Percentiles rank a stretch among this genome's conserved stretches.
Conservation (phyloP, 371 early-diverging fungal species). For the Batrachochytrium dendrobatidis region DNA sequence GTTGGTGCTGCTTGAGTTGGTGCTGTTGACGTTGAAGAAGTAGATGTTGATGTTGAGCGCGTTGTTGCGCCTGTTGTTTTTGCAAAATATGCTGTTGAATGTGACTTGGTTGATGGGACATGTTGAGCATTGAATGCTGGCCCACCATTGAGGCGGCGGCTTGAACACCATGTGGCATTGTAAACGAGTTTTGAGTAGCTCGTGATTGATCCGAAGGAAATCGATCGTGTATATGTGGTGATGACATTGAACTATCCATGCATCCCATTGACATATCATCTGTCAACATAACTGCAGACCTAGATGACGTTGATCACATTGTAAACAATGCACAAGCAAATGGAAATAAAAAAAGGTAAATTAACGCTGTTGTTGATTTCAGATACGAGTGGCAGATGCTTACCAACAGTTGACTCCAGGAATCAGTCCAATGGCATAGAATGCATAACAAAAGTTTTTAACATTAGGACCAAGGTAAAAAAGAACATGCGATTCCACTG, state of each 20-base stretch:
- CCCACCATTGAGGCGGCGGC: not conserved
- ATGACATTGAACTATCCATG: not conserved
- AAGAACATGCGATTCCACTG: not conserved
- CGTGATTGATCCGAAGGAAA: not conserved
- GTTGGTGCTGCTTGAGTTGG: not conserved
- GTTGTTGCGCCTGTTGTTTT: not conserved
- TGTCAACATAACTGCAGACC: not conserved
- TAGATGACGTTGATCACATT: too few relatives aligned
- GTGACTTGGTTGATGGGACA: not conserved
- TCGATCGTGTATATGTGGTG: not conserved
- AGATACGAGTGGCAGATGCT: not conserved
- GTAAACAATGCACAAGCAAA: not conserved
- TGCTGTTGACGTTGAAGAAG: not conserved
- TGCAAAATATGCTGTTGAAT: not conserved
- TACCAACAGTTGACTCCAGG: not conserved
- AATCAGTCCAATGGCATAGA: not conserved
- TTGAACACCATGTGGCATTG: not conserved
- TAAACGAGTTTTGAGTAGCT: not conserved
- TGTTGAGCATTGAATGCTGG: not conserved
- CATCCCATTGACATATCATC: not conserved
- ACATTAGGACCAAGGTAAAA: not conserved
- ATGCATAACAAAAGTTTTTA: not conserved
- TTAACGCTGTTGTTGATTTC: not conserved
- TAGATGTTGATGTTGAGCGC: not conserved
- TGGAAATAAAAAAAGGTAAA: not conserved